phyloP scores from a whole-genome alignment of 805 yeast genomes.

The Metschnikowia shivogae region DNA sequence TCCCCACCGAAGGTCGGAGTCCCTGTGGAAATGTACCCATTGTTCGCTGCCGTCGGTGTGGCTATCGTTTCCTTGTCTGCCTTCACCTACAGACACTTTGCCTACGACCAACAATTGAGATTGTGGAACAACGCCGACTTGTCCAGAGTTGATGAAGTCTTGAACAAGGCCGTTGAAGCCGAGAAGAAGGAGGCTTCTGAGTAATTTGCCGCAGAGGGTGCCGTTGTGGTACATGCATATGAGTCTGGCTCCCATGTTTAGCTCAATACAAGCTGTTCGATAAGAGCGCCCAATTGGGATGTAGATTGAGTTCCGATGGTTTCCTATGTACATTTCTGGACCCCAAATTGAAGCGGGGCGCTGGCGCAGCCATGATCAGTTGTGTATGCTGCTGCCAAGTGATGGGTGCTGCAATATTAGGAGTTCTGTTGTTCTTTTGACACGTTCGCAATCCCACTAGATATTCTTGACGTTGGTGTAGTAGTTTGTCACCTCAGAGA shows the following conservation, averaged over 20 bases:
- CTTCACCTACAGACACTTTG: constrained; percentile 48
- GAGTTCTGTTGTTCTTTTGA: too few species aligned
- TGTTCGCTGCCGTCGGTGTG: constrained; percentile 42
- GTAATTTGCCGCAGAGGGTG: constrained; percentile 1
- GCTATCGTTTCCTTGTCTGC: constrained; percentile 35
- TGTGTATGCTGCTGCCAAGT: not conserved
- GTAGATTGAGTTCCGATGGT: not conserved
- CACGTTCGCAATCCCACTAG: not conserved
- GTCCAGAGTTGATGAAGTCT: constrained; percentile 40
- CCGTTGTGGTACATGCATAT: constrained; percentile 2
- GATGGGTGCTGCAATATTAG: too few species aligned
- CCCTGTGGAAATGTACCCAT: constrained; percentile 46
- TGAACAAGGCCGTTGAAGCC: constrained; percentile 33
- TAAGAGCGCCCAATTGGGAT: not conserved
- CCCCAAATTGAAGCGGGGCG: not conserved
- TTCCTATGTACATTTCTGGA: not conserved
- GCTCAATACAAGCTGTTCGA: constrained; percentile 2
- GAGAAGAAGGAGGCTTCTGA: constrained; percentile 15
- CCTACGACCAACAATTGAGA: constrained; percentile 42
- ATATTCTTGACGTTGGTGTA: constrained; percentile 59
- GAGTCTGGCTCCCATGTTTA: constrained; percentile 3
- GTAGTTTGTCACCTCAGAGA: constrained; percentile 81
- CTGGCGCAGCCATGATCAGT: not conserved
- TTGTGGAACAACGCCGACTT: constrained; percentile 44
- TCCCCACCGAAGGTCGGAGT: constrained; percentile 18